A percentile compares a stretch with the other conserved stretches of the same genome.
These are phyloP conservation scores for Ophiostoma novo-ulmi DNA, from an alignment of 2,329 filamentous ascomycete species.

Conservation along the genomic window DNA sequence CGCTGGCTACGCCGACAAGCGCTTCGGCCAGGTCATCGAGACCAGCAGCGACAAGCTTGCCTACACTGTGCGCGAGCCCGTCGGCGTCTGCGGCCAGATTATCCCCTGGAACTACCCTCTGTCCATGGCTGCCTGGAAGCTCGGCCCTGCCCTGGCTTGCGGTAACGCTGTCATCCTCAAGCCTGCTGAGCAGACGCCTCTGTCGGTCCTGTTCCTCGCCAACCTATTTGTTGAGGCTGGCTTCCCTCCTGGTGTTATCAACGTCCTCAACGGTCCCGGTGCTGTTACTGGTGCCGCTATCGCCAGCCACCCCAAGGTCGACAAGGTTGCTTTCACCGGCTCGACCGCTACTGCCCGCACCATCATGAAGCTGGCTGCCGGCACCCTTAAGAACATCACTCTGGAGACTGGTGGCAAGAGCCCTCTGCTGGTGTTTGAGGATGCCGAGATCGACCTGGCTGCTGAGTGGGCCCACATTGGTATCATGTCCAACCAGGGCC, in stretches of 20 bases:
- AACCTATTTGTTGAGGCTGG: slow-evolving; percentile 63
- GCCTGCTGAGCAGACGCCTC: slow-evolving; percentile 58
- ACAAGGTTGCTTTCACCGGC: slow-evolving; percentile 72
- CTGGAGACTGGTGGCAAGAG: slow-evolving; percentile 58
- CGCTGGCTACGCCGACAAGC: slow-evolving; percentile 66
- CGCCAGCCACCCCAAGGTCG: slow-evolving; percentile 57
- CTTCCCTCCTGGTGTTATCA: slow-evolving; percentile 69
- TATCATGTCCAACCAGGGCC: slow-evolving; percentile 66
- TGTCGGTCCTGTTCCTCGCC: slow-evolving; percentile 57
- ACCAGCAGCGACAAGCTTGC: slow-evolving; percentile 57
- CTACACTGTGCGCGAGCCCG: slow-evolving; percentile 63
- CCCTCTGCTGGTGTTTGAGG: slow-evolving; percentile 54
- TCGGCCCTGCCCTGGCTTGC: slow-evolving; percentile 59
- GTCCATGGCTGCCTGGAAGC: slow-evolving; percentile 66
- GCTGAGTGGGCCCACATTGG: slow-evolving; percentile 46
- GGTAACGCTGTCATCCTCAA: slow-evolving; percentile 59
- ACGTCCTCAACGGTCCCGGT: slow-evolving; percentile 65
- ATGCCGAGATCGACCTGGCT: slow-evolving; percentile 57
- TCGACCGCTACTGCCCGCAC: slow-evolving; percentile 60
- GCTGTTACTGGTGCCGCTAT: slow-evolving; percentile 61
- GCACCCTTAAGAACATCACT: slow-evolving; percentile 56
- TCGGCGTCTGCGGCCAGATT: slow-evolving; percentile 65
- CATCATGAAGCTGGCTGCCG: slow-evolving; percentile 62
- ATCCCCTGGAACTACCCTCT: slow-evolving; percentile 73
- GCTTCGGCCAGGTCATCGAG: slow-evolving; percentile 64